phyloP scores from a whole-genome alignment of 352 stramenopile species.

The Phytopythium delawarense region DNA sequence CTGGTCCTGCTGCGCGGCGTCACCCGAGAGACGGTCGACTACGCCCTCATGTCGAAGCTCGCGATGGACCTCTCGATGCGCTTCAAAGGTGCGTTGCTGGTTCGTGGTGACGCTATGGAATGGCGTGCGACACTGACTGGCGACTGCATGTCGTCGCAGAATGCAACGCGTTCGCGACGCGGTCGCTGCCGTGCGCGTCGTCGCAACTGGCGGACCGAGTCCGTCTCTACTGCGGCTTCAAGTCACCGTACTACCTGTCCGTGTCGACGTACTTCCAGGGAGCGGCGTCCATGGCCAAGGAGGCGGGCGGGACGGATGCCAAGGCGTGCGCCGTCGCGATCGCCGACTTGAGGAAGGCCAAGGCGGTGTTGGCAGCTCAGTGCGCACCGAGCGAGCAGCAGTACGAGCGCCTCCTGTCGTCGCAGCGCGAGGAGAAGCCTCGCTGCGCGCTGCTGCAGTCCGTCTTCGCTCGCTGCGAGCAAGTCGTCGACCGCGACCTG shows the following conservation, averaged over 20 bases:
- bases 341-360: constrained; percentile 52
- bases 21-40: constrained; percentile 54
- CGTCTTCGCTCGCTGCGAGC: constrained; percentile 49
- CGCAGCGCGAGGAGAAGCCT: constrained; percentile 30
- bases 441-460: constrained; percentile 30
- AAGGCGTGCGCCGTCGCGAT: constrained; percentile 48
- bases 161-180: constrained; percentile 22
- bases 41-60: constrained; percentile 62
- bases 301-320: constrained; percentile 24
- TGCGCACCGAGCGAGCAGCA: constrained; percentile 26
- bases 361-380: constrained; percentile 24
- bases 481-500: constrained; percentile 63
- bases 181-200: constrained; percentile 31
- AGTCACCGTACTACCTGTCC: constrained; percentile 52
- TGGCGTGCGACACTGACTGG: constrained; percentile 1
- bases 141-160: constrained; percentile 14
- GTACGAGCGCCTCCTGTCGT: constrained; percentile 34
- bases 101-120: background rate
- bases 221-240: constrained; percentile 48
- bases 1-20: constrained; percentile 60
- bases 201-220: constrained; percentile 36
- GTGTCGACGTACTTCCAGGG: constrained; percentile 65
- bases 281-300: constrained; percentile 42
- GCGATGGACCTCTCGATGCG: constrained; percentile 47
- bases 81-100: constrained; percentile 30